phyloP scores from a whole-genome alignment of 768 basidiomycete genomes.

The Collybia sp. region DNA sequence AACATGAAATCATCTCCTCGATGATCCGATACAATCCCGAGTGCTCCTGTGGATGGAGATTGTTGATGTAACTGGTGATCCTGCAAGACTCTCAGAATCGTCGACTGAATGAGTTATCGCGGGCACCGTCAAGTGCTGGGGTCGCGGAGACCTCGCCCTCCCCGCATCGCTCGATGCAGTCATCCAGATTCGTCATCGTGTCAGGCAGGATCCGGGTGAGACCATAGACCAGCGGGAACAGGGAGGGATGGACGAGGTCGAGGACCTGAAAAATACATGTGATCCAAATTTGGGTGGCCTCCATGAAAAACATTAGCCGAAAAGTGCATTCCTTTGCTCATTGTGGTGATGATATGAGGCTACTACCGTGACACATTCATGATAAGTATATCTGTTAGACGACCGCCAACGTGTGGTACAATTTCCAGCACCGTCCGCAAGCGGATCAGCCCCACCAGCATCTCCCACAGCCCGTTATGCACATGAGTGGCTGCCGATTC shows the following conservation, averaged over 20 bases:
- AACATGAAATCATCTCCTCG: conserved; percentile 8
- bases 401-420: no score
- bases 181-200: conserved; percentile 5
- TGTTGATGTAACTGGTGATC: conserved; percentile 25
- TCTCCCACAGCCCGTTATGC: no score
- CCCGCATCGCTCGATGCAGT: conserved; percentile 3
- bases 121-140: not conserved
- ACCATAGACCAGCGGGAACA: conserved; percentile 22
- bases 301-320: no score
- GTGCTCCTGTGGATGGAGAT: conserved; percentile 16
- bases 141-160: not conserved
- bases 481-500: no score
- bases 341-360: no score
- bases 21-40: conserved; percentile 11
- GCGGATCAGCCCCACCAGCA: no score
- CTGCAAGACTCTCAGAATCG: conserved; percentile 2
- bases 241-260: conserved; percentile 20
- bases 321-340: no score
- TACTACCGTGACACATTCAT: no score
- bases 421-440: no score
- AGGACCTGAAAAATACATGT: conserved; percentile 18
- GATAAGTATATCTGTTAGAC: no score
- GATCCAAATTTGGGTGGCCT: no score
- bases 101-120: conserved; percentile 5
- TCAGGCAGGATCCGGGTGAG: conserved; percentile 11